These are phyloP conservation scores for Rhizodiscina lignyota DNA, from an alignment of 495 filamentous ascomycete species.

Conservation along the genomic window DNA sequence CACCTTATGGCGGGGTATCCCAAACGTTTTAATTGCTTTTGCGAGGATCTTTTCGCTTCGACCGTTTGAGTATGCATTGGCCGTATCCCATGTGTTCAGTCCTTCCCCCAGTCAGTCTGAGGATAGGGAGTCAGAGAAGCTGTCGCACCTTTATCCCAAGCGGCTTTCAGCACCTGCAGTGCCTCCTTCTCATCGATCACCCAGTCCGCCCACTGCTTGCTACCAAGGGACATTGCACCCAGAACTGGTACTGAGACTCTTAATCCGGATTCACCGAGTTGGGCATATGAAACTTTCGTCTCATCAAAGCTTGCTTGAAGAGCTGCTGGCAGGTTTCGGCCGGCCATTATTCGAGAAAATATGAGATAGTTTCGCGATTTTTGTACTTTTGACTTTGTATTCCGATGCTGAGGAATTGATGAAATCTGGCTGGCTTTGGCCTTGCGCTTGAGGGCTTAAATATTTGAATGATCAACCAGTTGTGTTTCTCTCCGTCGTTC, in stretches of 20 bases:
- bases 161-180: constrained; percentile 11
- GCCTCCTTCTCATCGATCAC: constrained; percentile 24
- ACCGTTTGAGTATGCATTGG: constrained; percentile 19
- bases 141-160: constrained; percentile 12
- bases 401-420: too few species aligned
- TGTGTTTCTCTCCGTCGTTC: too few species aligned
- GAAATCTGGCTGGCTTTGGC: too few species aligned
- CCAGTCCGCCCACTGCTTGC: constrained; percentile 24
- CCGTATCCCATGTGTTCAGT: constrained; percentile 16
- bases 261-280: constrained; percentile 23
- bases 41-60: constrained; percentile 26
- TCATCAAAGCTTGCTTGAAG: too few species aligned
- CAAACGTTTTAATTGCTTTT: constrained; percentile 28
- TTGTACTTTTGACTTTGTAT: too few species aligned
- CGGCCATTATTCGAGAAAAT: too few species aligned
- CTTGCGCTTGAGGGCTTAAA: too few species aligned
- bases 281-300: constrained; percentile 23
- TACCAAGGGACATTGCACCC: constrained; percentile 28
- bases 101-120: too few species aligned
- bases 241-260: constrained; percentile 28
- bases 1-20: constrained; percentile 27
- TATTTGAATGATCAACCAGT: too few species aligned
- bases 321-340: too few species aligned
- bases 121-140: too few species aligned
- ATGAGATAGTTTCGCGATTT: too few species aligned